Conservation (phyloP, 2,329 filamentous ascomycete genomes). For the Fusarium algeriense region DNA sequence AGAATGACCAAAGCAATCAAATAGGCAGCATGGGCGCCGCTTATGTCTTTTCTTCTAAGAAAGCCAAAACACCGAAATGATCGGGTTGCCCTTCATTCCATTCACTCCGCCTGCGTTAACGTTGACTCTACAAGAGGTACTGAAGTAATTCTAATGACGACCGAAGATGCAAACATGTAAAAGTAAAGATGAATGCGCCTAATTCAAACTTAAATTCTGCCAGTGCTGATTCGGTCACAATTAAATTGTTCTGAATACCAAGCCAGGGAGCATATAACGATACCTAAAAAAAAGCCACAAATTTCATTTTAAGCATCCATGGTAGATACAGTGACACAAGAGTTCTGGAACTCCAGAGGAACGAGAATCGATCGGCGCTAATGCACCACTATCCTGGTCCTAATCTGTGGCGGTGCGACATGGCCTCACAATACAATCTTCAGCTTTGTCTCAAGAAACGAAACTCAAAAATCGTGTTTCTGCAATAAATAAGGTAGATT, state of each 20-base stretch:
- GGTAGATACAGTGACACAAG: constrained; percentile 11
- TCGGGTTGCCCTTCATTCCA: too few species aligned
- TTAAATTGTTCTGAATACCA: background rate
- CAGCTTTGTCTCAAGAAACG: constrained; percentile 12
- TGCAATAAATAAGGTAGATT: background rate
- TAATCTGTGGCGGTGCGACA: constrained; percentile 53
- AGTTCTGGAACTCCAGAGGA: constrained; percentile 45
- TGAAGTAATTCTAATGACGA: background rate
- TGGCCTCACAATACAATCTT: constrained; percentile 19
- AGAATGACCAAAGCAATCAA: background rate
- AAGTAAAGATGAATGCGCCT: background rate
- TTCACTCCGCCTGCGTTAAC: background rate
- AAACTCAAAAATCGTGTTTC: background rate
- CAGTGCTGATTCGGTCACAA: background rate
- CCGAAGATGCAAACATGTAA: background rate
- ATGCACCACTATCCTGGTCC: constrained; percentile 47
- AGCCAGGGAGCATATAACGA: background rate
- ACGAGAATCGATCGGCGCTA: constrained; percentile 51
- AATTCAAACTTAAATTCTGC: background rate
- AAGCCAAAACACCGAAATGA: background rate
- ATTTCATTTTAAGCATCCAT: constrained; percentile 9
- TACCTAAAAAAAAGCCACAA: background rate
- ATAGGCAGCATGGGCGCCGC: background rate
- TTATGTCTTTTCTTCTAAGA: background rate
- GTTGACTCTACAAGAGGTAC: background rate